Percentiles rank a stretch among this genome's conserved stretches.
Evolutionary conservation across 2,329 filamentous ascomycete genomes (phyloP).

Genomic region (Xylaria sp.): DNA sequence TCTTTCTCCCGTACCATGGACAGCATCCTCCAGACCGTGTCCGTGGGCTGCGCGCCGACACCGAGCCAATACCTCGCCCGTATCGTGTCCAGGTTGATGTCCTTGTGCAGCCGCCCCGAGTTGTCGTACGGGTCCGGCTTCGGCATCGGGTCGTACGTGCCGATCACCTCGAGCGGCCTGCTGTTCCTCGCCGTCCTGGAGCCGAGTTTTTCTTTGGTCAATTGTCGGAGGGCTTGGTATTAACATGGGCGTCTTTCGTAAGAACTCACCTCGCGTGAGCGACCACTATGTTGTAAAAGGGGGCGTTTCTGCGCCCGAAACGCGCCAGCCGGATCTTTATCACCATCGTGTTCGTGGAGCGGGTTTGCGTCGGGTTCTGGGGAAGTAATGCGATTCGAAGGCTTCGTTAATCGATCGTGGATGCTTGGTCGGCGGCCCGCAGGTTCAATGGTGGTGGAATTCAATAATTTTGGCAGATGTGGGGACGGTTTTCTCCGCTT

Average conservation of each 20-base stretch:
- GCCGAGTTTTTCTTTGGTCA: background rate
- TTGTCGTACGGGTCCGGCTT: slow-evolving; percentile 62
- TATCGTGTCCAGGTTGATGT: slow-evolving; percentile 81
- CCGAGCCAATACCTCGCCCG: slow-evolving; percentile 95
- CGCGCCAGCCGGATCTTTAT: slow-evolving; percentile 91
- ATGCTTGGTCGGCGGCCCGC: background rate
- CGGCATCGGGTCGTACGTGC: slow-evolving; percentile 72
- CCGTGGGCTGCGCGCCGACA: slow-evolving; percentile 91
- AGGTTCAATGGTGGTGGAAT: too few species aligned
- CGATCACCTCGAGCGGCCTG: slow-evolving; percentile 91
- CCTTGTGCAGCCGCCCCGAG: slow-evolving; percentile 78
- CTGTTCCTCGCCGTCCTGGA: slow-evolving; percentile 80
- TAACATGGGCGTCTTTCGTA: background rate
- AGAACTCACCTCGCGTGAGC: slow-evolving; percentile 78
- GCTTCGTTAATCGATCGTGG: background rate
- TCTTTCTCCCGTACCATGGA: slow-evolving; percentile 63
- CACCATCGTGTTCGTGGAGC: slow-evolving; percentile 66
- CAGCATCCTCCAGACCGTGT: slow-evolving; percentile 84
- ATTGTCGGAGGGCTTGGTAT: background rate
- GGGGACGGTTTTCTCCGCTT: slow-evolving; percentile 42
- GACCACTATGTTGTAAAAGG: slow-evolving; percentile 97
- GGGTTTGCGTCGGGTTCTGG: background rate
- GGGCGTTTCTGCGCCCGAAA: slow-evolving; percentile 85
- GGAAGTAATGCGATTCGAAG: background rate
- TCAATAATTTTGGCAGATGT: slow-evolving; percentile 39